Base-by-base conservation (phyloP, 1,284 basidiomycete genomes). In the Trametes hirsuta region DNA sequence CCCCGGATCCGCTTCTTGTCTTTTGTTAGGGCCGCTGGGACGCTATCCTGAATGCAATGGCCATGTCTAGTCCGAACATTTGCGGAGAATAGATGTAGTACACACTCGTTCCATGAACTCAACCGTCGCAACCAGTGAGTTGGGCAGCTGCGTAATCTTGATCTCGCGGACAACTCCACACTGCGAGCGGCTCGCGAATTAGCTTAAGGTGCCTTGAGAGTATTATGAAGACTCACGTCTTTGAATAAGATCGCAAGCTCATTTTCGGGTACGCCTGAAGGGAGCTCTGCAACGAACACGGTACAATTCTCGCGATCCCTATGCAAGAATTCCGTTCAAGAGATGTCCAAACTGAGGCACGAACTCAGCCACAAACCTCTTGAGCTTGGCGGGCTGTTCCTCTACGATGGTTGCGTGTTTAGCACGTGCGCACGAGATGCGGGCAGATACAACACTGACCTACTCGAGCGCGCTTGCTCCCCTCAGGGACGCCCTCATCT, bases 261-360 rank as follows among this genome's bases (percentile, higher is more conserved):
- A 1, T 83, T 81, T 53, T 93, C 86, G 0, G 80, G 79, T 5
- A 83, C 80, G 39, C 80, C 79, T 1, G 74, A 47, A 0, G 87
- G 85, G 8, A 98, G 77, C 34, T 91, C 85, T 0, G 88, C 84
- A 6, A 98, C 90, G 53, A 98, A 91, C 1, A 98, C 90, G 0
- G 95, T 97, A 40, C 88, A 88, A 68, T 98, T 93, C 77, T 99
- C 97, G 51, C 97, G 93, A 76, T 99, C 97, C 61, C 97, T 95
- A 67, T 1, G 41, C 45, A 15, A 42, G 30, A 9, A 51, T 34
- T 25, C 3, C 35, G 24, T 50, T 50, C 37, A 25, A n/a, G 47
- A 47, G 10, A n/a, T 8, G 14, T 39, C 41, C 15, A 18, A 6
- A 11, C 18, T 11, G 22, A n/a, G 6, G 25, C 3, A 1, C 1